A percentile compares a stretch with the other conserved stretches of the same genome.
phyloP scores from a whole-genome alignment of 2,329 filamentous ascomycete species.

The Camillea tinctor region DNA sequence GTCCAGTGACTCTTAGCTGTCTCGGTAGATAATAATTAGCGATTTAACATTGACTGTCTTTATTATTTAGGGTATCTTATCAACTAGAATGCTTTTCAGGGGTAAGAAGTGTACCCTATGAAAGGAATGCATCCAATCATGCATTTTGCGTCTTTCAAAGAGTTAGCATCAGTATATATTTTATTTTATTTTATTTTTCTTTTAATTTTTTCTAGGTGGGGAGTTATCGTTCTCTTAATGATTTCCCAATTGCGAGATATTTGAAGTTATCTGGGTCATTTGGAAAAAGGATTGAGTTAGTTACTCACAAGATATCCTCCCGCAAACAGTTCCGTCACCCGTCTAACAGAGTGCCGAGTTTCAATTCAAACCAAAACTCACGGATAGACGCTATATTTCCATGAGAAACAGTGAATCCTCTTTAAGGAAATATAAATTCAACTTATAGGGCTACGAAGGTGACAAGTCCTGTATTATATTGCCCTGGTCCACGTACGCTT shows the following conservation, averaged over 20 bases:
- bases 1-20: too few species aligned
- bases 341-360: neutral
- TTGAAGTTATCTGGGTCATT: neutral
- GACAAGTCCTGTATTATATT: neutral
- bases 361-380: neutral
- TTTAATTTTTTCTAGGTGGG: too few species aligned
- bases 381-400: neutral
- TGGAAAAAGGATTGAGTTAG: neutral
- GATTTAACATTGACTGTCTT: too few species aligned
- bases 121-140: too few species aligned
- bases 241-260: neutral
- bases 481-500: neutral
- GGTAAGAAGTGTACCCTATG: too few species aligned
- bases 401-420: neutral
- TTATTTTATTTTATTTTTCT: too few species aligned
- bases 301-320: neutral
- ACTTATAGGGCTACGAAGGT: neutral
- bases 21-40: too few species aligned
- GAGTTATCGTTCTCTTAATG: neutral
- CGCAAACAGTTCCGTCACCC: neutral
- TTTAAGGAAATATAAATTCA: neutral
- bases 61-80: too few species aligned
- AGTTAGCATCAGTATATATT: too few species aligned
- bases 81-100: too few species aligned
- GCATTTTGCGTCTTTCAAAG: too few species aligned